Conservation (phyloP, 768 basidiomycete genomes). For the Amanita muscaria region DNA sequence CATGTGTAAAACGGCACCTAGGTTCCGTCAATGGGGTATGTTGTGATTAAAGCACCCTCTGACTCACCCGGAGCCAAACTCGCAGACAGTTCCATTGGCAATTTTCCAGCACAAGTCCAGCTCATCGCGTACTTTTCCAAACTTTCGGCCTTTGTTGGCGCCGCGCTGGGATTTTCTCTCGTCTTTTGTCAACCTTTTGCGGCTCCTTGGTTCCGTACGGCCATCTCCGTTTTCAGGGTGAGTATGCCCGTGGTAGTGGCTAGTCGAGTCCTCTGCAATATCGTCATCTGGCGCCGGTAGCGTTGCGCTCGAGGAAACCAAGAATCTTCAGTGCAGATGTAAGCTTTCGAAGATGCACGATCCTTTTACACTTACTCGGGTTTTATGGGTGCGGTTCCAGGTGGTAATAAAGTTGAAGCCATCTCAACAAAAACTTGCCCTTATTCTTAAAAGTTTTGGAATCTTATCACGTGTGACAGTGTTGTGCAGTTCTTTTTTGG, state of each 20-base stretch:
- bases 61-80: slow-evolving; percentile 58
- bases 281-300: slow-evolving; percentile 29
- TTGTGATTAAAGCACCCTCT: neutral
- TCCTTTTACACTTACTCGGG: slow-evolving; percentile 23
- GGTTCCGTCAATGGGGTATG: neutral
- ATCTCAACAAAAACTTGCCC: neutral
- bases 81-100: slow-evolving; percentile 62
- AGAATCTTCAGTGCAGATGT: slow-evolving; percentile 19
- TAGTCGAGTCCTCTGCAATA: slow-evolving; percentile 52
- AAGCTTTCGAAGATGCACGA: neutral
- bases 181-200: slow-evolving; percentile 42
- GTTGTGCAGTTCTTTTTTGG: neutral
- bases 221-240: slow-evolving; percentile 16
- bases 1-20: slow-evolving; percentile 78
- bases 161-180: slow-evolving; percentile 70
- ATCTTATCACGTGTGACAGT: neutral
- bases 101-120: slow-evolving; percentile 77
- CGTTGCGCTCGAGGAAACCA: slow-evolving; percentile 20
- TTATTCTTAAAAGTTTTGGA: neutral
- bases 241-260: slow-evolving; percentile 21
- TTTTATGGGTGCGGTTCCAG: slow-evolving; percentile 31
- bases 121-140: slow-evolving; percentile 71
- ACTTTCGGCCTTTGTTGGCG: slow-evolving; percentile 76
- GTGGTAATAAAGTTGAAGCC: slow-evolving; percentile 9
- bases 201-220: slow-evolving; percentile 16